Conservation (phyloP, 164 flowering plant species). For the Vitis rupestris region DNA sequence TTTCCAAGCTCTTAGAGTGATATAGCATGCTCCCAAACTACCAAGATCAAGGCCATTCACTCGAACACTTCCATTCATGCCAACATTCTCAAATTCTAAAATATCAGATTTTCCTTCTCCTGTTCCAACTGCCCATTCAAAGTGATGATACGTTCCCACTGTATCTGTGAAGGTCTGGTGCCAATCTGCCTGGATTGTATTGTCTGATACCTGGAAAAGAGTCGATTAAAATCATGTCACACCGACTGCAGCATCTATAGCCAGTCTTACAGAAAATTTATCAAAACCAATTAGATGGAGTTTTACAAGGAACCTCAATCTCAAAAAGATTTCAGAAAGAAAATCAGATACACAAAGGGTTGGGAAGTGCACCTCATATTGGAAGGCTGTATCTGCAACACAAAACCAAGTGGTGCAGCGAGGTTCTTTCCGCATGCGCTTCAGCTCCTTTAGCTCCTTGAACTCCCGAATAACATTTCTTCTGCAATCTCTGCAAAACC, state of each 20-base stretch:
- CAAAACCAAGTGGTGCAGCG: constrained; percentile 93
- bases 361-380: constrained; percentile 66
- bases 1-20: constrained; percentile 89
- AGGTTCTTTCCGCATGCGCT: constrained; percentile 83
- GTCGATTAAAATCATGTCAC: constrained; percentile 8
- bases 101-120: constrained; percentile 95
- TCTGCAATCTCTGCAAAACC: constrained; percentile 99
- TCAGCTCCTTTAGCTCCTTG: constrained; percentile 96
- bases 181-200: constrained; percentile 85
- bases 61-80: constrained; percentile 70
- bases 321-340: neutral
- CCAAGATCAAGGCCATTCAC: constrained; percentile 79
- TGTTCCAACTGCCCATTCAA: constrained; percentile 97
- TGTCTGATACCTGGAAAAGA: constrained; percentile 69
- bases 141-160: constrained; percentile 78
- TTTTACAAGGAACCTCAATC: neutral
- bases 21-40: constrained; percentile 76
- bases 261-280: neutral
- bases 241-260: neutral
- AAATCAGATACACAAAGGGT: neutral
- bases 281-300: neutral
- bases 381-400: constrained; percentile 91
- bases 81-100: constrained; percentile 89
- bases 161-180: constrained; percentile 74
- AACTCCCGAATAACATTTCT: constrained; percentile 97